Conservation (phyloP, 2,329 filamentous ascomycete genomes). For the Aspergillus amoenus region DNA sequence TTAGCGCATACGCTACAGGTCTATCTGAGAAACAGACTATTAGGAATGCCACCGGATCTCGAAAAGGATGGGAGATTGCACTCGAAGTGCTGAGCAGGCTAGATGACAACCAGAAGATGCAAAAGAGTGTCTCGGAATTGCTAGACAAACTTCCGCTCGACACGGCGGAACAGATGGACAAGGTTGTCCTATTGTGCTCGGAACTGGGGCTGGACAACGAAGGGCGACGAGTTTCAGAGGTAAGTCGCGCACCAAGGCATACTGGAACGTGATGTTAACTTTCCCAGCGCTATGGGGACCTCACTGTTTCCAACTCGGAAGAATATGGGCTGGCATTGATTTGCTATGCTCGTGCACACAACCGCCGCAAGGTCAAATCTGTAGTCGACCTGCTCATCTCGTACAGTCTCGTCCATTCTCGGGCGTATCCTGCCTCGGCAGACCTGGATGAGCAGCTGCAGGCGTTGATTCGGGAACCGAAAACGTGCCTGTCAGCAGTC, state of each 20-base stretch:
- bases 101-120: slow-evolving; percentile 69
- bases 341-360: slow-evolving; percentile 86
- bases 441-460: slow-evolving; percentile 73
- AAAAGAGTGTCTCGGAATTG: slow-evolving; percentile 71
- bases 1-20: slow-evolving; percentile 72
- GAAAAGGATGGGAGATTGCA: slow-evolving; percentile 86
- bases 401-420: slow-evolving; percentile 81
- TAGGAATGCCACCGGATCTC: slow-evolving; percentile 36
- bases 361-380: slow-evolving; percentile 73
- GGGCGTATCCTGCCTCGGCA: slow-evolving; percentile 68
- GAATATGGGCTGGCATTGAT: slow-evolving; percentile 83
- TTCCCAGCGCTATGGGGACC: slow-evolving; percentile 74
- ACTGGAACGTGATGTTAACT: slow-evolving; percentile 17
- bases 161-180: slow-evolving; percentile 72
- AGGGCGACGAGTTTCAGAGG: slow-evolving; percentile 79
- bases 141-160: slow-evolving; percentile 71
- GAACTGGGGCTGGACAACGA: slow-evolving; percentile 76
- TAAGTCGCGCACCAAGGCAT: slow-evolving; percentile 44
- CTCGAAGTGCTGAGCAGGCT: slow-evolving; percentile 80
- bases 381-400: slow-evolving; percentile 85
- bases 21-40: slow-evolving; percentile 46
- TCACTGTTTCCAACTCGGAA: slow-evolving; percentile 68
- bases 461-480: slow-evolving; percentile 69
- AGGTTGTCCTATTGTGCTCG: slow-evolving; percentile 74
- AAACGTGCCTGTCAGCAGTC: slow-evolving; percentile 68